Evolutionary conservation across 2,329 filamentous ascomycete species (phyloP).

Genomic region (Trichoderma atroviride): DNA sequence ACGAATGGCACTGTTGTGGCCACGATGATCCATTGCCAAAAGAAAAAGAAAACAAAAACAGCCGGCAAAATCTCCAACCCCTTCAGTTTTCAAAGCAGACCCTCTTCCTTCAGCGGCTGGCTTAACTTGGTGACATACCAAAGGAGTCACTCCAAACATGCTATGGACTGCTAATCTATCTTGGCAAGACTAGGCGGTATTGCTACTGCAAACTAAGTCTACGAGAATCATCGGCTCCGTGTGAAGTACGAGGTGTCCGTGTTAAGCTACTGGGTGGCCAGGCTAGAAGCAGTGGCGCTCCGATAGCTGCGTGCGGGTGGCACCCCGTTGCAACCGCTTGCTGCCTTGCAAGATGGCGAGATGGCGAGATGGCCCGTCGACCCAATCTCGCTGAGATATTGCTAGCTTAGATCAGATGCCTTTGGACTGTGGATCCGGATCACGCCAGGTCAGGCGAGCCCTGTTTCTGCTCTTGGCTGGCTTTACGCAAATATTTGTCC

Average conservation of each 20-base stretch:
- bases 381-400: slow-evolving; percentile 31
- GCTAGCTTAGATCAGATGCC: slow-evolving; percentile 29
- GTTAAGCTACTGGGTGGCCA: neutral
- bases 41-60: neutral
- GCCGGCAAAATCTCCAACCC: neutral
- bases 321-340: slow-evolving; percentile 24
- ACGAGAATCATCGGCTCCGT: neutral
- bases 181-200: slow-evolving; percentile 2
- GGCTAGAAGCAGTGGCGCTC: slow-evolving; percentile 18
- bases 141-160: slow-evolving; percentile 1
- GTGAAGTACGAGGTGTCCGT: neutral
- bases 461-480: slow-evolving; percentile 14
- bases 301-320: slow-evolving; percentile 24
- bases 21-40: neutral
- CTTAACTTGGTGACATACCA: neutral
- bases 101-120: slow-evolving; percentile 1
- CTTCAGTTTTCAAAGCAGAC: neutral
- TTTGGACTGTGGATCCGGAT: slow-evolving; percentile 30
- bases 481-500: neutral
- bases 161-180: neutral
- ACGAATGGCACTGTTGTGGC: neutral
- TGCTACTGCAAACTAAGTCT: neutral
- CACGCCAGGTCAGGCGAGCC: slow-evolving; percentile 29
- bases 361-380: slow-evolving; percentile 29
- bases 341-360: slow-evolving; percentile 22